A percentile compares a stretch with the other conserved stretches of the same genome.
These are phyloP conservation scores for Exutisphaerella laricina DNA, from an alignment of 2,329 filamentous ascomycete genomes.

Conservation along the genomic window DNA sequence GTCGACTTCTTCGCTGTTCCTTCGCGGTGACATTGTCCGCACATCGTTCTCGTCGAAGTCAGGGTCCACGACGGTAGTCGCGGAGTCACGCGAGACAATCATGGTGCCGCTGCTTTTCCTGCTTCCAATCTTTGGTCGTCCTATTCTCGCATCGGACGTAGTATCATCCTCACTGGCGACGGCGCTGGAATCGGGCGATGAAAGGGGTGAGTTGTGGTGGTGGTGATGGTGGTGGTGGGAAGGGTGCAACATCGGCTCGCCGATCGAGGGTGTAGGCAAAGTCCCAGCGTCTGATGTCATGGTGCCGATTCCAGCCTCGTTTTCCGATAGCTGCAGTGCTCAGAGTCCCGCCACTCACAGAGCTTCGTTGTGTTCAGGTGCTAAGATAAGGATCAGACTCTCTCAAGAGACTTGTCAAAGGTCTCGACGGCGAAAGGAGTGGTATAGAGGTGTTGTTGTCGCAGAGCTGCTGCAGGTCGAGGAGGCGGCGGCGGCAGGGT, in stretches of 20 bases:
- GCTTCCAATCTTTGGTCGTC: conserved; percentile 61
- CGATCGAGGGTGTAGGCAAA: conserved; percentile 21
- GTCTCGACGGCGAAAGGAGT: not conserved
- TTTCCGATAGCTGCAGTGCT: not conserved
- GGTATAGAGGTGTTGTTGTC: not conserved
- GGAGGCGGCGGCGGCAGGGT: conserved; percentile 5
- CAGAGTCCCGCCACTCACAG: too few relatives aligned
- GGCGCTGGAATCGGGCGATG: conserved; percentile 29
- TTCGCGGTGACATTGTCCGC: conserved; percentile 85
- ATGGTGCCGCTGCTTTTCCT: conserved; percentile 75
- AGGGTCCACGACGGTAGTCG: conserved; percentile 59
- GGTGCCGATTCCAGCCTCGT: conserved; percentile 2
- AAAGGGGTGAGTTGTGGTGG: conserved; percentile 16
- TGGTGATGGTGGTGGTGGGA: conserved; percentile 7
- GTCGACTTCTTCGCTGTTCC: conserved; percentile 87
- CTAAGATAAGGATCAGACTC: too few relatives aligned
- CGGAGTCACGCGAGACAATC: conserved; percentile 59
- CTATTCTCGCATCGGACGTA: conserved; percentile 23
- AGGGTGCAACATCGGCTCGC: conserved; percentile 18
- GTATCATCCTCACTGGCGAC: conserved; percentile 31
- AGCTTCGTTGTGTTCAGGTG: too few relatives aligned
- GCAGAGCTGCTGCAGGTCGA: not conserved
- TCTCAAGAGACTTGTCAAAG: not conserved
- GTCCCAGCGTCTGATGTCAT: conserved; percentile 20
- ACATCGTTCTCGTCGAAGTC: conserved; percentile 75